These are phyloP conservation scores for Yarrowia sp. DNA, from an alignment of 805 yeast species.

Conservation along the genomic window DNA sequence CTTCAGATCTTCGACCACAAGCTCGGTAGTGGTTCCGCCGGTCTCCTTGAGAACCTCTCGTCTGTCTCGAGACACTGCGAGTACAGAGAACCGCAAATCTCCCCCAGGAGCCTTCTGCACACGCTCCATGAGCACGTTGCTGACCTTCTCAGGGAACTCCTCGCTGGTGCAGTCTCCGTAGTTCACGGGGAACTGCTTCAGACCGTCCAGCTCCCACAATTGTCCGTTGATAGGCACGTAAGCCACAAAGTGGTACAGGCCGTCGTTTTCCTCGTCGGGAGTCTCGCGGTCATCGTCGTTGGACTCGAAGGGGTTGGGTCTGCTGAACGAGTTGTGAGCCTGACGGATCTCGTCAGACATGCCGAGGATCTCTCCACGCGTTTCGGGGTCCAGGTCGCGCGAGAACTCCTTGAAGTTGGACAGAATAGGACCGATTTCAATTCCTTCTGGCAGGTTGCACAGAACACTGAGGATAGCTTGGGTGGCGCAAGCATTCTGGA, in stretches of 20 bases:
- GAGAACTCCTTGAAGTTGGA: constrained; percentile 50
- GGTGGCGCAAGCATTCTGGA: constrained; percentile 72
- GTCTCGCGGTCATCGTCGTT: constrained; percentile 29
- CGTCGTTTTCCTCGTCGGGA: constrained; percentile 46
- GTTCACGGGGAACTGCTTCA: constrained; percentile 53
- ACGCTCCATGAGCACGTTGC: constrained; percentile 48
- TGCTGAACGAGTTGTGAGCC: constrained; percentile 60
- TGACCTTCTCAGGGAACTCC: constrained; percentile 46
- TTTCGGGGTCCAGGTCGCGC: constrained; percentile 51
- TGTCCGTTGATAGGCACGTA: constrained; percentile 47
- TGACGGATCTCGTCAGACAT: constrained; percentile 55
- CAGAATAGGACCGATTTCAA: constrained; percentile 52
- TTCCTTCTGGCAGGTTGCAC: constrained; percentile 44
- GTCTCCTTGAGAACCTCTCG: constrained; percentile 41
- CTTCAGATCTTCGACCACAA: constrained; percentile 46
- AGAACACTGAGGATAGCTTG: constrained; percentile 62
- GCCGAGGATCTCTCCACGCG: constrained; percentile 60
- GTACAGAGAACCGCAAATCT: constrained; percentile 56
- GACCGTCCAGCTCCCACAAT: constrained; percentile 63
- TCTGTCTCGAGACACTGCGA: constrained; percentile 54
- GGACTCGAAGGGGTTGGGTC: constrained; percentile 48
- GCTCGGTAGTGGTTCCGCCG: constrained; percentile 42
- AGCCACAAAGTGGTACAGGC: constrained; percentile 60
- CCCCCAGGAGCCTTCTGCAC: constrained; percentile 46
- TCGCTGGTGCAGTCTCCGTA: constrained; percentile 48